phyloP scores from a whole-genome alignment of 2,329 filamentous ascomycete species.

The Epichloe elymi region DNA sequence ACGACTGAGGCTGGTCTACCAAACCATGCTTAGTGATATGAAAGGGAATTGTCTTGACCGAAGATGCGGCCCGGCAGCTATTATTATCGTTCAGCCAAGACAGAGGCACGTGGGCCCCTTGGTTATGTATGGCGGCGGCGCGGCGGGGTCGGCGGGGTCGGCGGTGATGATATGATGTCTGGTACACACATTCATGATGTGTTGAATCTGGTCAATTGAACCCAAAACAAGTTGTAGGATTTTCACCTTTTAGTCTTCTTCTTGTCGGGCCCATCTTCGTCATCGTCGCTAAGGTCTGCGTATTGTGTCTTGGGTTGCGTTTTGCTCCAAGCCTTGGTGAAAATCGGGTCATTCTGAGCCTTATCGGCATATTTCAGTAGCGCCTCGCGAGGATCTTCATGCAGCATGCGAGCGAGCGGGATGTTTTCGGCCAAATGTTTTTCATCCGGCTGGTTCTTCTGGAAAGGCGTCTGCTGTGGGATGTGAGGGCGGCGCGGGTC shows the following conservation, averaged over 20 bases:
- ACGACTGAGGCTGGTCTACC: not conserved
- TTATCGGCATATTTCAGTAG: conserved; percentile 90
- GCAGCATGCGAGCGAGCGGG: conserved; percentile 79
- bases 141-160: not conserved
- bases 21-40: not conserved
- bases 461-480: conserved; percentile 75
- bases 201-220: not conserved
- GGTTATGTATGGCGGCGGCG: not conserved
- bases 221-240: not conserved
- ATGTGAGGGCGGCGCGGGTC: conserved; percentile 80
- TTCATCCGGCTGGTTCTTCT: conserved; percentile 79
- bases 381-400: conserved; percentile 91
- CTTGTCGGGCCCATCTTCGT: conserved; percentile 57
- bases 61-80: not conserved
- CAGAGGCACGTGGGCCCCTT: not conserved
- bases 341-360: conserved; percentile 83
- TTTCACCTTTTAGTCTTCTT: conserved; percentile 43
- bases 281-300: conserved; percentile 77
- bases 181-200: not conserved
- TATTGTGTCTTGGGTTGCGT: conserved; percentile 91
- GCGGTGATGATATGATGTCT: not conserved
- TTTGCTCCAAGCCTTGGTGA: conserved; percentile 84
- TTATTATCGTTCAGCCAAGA: not conserved
- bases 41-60: not conserved
- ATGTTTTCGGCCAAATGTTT: conserved; percentile 81